Conservation (phyloP, 2,329 filamentous ascomycete species). For the Sclerotinia glacialis region DNA sequence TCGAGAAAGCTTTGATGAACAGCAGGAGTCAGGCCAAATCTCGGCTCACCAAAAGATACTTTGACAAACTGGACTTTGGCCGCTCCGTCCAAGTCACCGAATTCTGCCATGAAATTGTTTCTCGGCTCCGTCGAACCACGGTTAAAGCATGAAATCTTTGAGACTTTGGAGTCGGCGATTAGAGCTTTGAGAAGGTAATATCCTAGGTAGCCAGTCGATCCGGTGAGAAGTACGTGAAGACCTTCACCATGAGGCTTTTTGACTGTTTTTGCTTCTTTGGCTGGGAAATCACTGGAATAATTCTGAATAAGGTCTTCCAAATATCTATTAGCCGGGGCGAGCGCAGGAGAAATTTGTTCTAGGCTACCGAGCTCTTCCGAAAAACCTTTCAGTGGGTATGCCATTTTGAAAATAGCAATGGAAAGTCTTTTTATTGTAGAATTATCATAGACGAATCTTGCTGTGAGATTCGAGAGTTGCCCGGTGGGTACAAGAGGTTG, state of each 20-base stretch:
- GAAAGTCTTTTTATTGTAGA: not conserved
- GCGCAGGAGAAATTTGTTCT: too few species aligned
- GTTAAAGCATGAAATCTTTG: conserved; percentile 49
- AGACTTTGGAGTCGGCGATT: conserved; percentile 37
- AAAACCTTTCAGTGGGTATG: not conserved
- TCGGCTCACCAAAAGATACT: not conserved
- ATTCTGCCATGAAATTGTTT: not conserved
- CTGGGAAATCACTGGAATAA: not conserved
- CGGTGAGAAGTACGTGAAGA: conserved; percentile 44
- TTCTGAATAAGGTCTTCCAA: not conserved
- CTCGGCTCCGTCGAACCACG: conserved; percentile 31
- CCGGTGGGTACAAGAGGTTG: not conserved
- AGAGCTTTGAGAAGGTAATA: conserved; percentile 47
- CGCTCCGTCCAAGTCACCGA: not conserved
- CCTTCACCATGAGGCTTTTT: not conserved
- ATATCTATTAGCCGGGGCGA: not conserved
- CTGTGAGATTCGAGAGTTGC: not conserved
- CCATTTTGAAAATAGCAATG: not conserved
- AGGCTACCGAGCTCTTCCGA: not conserved
- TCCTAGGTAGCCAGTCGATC: conserved; percentile 49
- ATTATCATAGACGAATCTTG: not conserved
- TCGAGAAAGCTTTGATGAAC: not conserved
- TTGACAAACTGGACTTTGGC: not conserved
- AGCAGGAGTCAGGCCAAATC: not conserved
- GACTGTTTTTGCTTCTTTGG: not conserved